phyloP scores from a whole-genome alignment of 176 grass and related monocot genomes.

The Puccinellia tenuiflora region DNA sequence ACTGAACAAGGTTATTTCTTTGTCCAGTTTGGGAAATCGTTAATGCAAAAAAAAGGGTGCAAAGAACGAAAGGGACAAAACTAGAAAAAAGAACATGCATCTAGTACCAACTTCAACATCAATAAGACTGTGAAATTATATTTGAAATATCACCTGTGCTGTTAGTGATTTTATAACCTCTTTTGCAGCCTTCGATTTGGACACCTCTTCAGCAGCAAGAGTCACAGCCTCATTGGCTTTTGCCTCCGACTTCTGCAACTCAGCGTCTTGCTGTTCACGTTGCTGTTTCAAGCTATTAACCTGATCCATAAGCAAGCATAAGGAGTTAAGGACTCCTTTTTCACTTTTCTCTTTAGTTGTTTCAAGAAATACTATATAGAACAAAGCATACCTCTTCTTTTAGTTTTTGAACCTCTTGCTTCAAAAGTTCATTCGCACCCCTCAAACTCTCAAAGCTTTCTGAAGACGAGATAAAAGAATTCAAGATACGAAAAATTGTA shows the following conservation, averaged over 20 bases:
- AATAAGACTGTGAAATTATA: background rate
- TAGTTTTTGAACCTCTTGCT: constrained; percentile 87
- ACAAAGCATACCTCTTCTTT: constrained; percentile 59
- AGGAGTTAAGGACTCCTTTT: background rate
- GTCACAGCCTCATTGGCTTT: constrained; percentile 65
- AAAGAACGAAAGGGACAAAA: background rate
- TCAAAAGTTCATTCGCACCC: constrained; percentile 75
- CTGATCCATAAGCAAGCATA: constrained; percentile 34
- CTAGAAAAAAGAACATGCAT: background rate
- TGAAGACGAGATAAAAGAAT: constrained; percentile 33
- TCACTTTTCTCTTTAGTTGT: background rate
- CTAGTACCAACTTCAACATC: background rate
- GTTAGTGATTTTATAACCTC: constrained; percentile 94
- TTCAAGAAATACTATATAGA: background rate
- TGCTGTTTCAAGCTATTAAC: constrained; percentile 53
- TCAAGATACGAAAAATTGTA: constrained; percentile 48
- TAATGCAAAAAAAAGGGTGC: background rate
- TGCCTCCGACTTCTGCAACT: constrained; percentile 61
- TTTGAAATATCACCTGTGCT: constrained; percentile 54
- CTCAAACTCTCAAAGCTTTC: constrained; percentile 63
- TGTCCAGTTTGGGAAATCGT: background rate
- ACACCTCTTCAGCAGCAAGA: constrained; percentile 69
- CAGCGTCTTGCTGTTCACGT: constrained; percentile 53
- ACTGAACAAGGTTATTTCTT: background rate
- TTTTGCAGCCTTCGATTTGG: constrained; percentile 76